phyloP scores from a whole-genome alignment of 306 rosid genomes.

The Heteromeles arbutifolia region DNA sequence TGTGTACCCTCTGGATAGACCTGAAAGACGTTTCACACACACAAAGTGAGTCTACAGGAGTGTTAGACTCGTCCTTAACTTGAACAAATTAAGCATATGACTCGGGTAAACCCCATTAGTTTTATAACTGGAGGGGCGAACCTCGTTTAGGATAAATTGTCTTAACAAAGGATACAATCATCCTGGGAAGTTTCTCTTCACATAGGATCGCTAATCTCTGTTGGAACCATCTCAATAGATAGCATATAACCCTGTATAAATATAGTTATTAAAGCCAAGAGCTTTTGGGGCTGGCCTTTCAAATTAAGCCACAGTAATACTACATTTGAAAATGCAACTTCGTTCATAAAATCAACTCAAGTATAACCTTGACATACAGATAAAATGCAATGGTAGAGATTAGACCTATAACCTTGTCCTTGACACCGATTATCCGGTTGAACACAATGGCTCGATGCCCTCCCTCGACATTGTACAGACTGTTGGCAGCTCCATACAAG shows the following conservation, averaged over 20 bases:
- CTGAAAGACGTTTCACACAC: slow-evolving; percentile 25
- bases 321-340: neutral
- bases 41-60: neutral
- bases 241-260: neutral
- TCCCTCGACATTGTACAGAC: slow-evolving; percentile 96
- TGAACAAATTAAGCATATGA: neutral
- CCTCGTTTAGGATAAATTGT: neutral
- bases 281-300: neutral
- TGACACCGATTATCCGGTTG: slow-evolving; percentile 75
- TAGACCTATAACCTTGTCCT: slow-evolving; percentile 60
- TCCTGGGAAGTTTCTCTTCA: neutral
- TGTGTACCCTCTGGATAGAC: slow-evolving; percentile 96
- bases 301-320: neutral
- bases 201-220: neutral
- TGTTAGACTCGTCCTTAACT: neutral
- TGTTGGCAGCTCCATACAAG: slow-evolving; percentile 60
- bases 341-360: neutral
- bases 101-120: neutral
- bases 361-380: neutral
- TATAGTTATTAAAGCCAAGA: neutral
- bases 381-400: neutral
- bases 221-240: neutral
- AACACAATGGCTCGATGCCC: slow-evolving; percentile 91
- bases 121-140: neutral
- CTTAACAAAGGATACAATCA: neutral